Conservation (phyloP, 2,329 filamentous ascomycete genomes). For the Penicillium paneum region DNA sequence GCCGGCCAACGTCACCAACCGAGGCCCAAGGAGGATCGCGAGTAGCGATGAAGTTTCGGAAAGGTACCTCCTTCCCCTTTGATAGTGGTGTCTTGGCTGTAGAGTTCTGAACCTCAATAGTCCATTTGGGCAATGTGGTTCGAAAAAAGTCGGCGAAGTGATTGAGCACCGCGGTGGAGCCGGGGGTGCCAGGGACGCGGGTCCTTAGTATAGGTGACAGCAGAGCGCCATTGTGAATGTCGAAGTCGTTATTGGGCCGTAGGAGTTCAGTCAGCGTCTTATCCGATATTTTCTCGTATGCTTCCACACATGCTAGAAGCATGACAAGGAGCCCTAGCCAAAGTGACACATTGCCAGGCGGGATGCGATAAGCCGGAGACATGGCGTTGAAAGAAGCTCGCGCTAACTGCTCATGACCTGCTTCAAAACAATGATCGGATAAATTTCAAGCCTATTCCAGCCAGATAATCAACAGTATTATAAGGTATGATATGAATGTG, state of each 20-base stretch:
- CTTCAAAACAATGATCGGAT: neutral
- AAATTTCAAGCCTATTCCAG: slow-evolving; percentile 5
- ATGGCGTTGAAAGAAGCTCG: slow-evolving; percentile 19
- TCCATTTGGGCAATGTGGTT: slow-evolving; percentile 72
- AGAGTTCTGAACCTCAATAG: slow-evolving; percentile 82
- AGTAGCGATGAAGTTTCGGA: slow-evolving; percentile 80
- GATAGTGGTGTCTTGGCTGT: slow-evolving; percentile 77
- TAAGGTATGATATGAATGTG: neutral
- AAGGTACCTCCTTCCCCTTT: slow-evolving; percentile 68
- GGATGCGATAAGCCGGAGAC: slow-evolving; percentile 29
- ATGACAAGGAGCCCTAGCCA: slow-evolving; percentile 24
- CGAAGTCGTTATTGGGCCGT: slow-evolving; percentile 69
- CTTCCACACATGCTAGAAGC: slow-evolving; percentile 29
- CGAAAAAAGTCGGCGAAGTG: slow-evolving; percentile 85
- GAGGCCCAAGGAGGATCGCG: slow-evolving; percentile 82
- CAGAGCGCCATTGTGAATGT: slow-evolving; percentile 71
- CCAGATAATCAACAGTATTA: slow-evolving; percentile 1
- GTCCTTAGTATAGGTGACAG: slow-evolving; percentile 83
- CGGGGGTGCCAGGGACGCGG: slow-evolving; percentile 81
- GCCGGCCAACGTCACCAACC: slow-evolving; percentile 69
- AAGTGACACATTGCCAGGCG: slow-evolving; percentile 25
- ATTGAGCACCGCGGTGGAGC: slow-evolving; percentile 66
- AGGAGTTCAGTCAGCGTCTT: slow-evolving; percentile 69
- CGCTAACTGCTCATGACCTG: slow-evolving; percentile 15
- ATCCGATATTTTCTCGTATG: slow-evolving; percentile 68